Evolutionary conservation across 192 early-diverging fungal species (phyloP).

Genomic region (Gamsiella multidivaricata): DNA sequence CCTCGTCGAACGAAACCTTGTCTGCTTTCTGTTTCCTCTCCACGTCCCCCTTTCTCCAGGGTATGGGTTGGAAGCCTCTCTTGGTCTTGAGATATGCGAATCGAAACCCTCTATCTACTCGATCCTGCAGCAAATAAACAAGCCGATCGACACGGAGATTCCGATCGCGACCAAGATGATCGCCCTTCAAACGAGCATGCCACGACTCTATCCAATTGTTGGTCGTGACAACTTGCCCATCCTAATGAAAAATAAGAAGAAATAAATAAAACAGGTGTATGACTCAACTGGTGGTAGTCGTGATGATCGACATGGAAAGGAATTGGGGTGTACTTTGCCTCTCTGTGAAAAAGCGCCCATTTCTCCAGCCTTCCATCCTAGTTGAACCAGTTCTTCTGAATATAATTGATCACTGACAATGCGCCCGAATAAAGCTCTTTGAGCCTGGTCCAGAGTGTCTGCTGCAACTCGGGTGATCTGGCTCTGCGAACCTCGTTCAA

Average conservation of each 20-base stretch:
- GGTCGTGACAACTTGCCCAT: too few relatives aligned
- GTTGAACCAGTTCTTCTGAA: constrained; percentile 23
- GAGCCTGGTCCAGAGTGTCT: constrained; percentile 19
- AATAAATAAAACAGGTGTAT: constrained; percentile 4
- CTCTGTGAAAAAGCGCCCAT: constrained; percentile 8
- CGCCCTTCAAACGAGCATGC: constrained; percentile 7
- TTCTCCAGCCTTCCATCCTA: constrained; percentile 6
- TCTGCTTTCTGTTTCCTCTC: constrained; percentile 28
- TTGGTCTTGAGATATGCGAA: constrained; percentile 25
- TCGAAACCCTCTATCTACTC: constrained; percentile 22
- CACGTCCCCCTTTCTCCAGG: constrained; percentile 16
- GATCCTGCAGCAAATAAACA: constrained; percentile 18
- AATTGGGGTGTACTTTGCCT: constrained; percentile 1
- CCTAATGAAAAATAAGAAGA: background rate
- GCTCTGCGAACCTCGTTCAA: constrained; percentile 15
- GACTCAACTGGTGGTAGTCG: background rate
- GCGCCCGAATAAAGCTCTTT: constrained; percentile 17
- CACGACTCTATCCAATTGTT: constrained; percentile 17
- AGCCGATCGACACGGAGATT: constrained; percentile 23
- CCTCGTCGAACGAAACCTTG: constrained; percentile 21
- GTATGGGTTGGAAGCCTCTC: constrained; percentile 9
- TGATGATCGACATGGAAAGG: too few relatives aligned
- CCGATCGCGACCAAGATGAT: constrained; percentile 15
- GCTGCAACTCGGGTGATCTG: constrained; percentile 9
- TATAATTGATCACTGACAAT: constrained; percentile 19